Conservation (phyloP, 2,329 filamentous ascomycete genomes). For the Fusarium decemcellulare region DNA sequence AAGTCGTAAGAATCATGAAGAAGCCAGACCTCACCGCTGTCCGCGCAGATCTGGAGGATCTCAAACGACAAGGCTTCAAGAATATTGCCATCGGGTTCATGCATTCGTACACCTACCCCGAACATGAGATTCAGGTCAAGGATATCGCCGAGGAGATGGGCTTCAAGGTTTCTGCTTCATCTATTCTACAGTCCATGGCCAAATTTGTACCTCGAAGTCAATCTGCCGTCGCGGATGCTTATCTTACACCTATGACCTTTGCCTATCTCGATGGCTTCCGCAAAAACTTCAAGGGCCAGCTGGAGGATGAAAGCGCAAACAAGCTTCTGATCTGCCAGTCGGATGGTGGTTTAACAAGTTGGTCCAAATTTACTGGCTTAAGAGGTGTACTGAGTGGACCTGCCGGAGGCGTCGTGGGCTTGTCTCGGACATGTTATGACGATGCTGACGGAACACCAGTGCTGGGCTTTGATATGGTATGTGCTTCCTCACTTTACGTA, state of each 20-base stretch:
- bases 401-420: constrained; percentile 47
- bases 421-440: constrained; percentile 47
- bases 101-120: constrained; percentile 76
- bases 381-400: constrained; percentile 46
- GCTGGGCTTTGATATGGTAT: constrained; percentile 45
- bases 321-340: constrained; percentile 50
- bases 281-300: constrained; percentile 44
- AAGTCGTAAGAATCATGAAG: constrained; percentile 77
- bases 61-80: constrained; percentile 73
- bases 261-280: constrained; percentile 53
- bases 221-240: constrained; percentile 60
- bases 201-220: constrained; percentile 61
- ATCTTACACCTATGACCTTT: constrained; percentile 58
- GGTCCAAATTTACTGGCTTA: constrained; percentile 46
- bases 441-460: constrained; percentile 43
- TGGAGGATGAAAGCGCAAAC: constrained; percentile 45
- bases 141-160: constrained; percentile 56
- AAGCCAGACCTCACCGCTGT: constrained; percentile 70
- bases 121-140: constrained; percentile 64
- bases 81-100: constrained; percentile 74
- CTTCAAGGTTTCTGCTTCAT: constrained; percentile 57
- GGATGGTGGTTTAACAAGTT: constrained; percentile 48
- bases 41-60: constrained; percentile 67
- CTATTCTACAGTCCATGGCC: constrained; percentile 58
- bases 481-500: neutral